Percentiles rank a stretch among this genome's conserved stretches.
Evolutionary conservation across 495 filamentous ascomycete genomes (phyloP).

Genomic region (Podospora tetraspora): DNA sequence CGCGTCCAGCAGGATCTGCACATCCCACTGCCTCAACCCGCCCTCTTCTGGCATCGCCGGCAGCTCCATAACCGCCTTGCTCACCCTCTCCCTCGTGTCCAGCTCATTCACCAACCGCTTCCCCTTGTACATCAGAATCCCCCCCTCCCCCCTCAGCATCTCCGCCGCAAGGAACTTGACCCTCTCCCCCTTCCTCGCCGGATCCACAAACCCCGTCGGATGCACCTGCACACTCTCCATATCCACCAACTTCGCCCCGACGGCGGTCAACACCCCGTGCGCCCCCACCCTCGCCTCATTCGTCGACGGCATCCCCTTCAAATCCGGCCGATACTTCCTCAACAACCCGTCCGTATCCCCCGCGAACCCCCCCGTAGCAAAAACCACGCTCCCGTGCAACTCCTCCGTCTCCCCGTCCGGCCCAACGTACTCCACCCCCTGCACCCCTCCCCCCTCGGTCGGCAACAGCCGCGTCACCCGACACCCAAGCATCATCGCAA

Average conservation of each 20-base stretch:
- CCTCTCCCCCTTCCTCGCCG: slow-evolving; percentile 32
- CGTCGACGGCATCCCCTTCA: slow-evolving; percentile 53
- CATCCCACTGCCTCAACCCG: slow-evolving; percentile 46
- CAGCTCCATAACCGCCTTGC: slow-evolving; percentile 40
- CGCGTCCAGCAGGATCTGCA: slow-evolving; percentile 53
- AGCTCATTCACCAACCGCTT: slow-evolving; percentile 55
- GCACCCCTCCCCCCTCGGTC: slow-evolving; percentile 18
- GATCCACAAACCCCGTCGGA: slow-evolving; percentile 71
- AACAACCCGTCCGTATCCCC: slow-evolving; percentile 52
- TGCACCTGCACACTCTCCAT: slow-evolving; percentile 57
- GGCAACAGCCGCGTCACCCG: slow-evolving; percentile 44
- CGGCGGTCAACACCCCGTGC: slow-evolving; percentile 41
- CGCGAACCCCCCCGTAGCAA: slow-evolving; percentile 55
- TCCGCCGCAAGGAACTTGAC: slow-evolving; percentile 60
- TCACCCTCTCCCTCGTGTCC: slow-evolving; percentile 48
- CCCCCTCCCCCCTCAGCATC: slow-evolving; percentile 54
- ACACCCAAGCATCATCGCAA: slow-evolving; percentile 40
- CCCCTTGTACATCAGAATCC: slow-evolving; percentile 45
- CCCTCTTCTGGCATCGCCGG: slow-evolving; percentile 14
- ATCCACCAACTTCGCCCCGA: slow-evolving; percentile 50
- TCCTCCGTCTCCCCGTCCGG: slow-evolving; percentile 8
- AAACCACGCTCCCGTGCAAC: slow-evolving; percentile 49
- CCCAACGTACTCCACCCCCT: slow-evolving; percentile 33
- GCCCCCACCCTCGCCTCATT: slow-evolving; percentile 50
- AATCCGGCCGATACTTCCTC: slow-evolving; percentile 49